A percentile compares a stretch with the other conserved stretches of the same genome.
Evolutionary conservation across 2,329 filamentous ascomycete species (phyloP).

Genomic region (Blastomyces parvus): DNA sequence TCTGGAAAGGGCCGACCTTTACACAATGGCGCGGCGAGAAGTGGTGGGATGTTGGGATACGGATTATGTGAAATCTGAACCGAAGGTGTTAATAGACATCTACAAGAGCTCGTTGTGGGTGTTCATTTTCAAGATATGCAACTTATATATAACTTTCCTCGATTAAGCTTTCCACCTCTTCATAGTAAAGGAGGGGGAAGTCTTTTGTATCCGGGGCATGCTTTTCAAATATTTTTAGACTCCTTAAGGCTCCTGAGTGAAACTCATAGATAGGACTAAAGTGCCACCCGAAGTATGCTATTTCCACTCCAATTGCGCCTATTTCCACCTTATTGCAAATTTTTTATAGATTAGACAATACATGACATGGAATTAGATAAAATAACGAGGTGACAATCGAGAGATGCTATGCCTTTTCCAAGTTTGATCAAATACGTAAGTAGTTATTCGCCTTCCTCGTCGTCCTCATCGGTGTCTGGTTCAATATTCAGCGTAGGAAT

Average conservation of each 20-base stretch:
- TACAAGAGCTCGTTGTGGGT: not conserved
- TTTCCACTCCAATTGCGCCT: not conserved
- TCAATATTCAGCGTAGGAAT: conserved; percentile 42
- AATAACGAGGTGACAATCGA: not conserved
- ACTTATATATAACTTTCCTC: not conserved
- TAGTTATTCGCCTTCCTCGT: conserved; percentile 20
- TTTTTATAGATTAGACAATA: not conserved
- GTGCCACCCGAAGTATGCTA: not conserved
- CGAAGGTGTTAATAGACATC: not conserved
- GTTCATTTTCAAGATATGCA: not conserved
- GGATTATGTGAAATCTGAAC: conserved; percentile 20
- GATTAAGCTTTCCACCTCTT: not conserved
- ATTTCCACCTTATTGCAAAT: not conserved
- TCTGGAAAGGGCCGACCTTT: conserved; percentile 51
- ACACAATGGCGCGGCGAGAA: conserved; percentile 50
- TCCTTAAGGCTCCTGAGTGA: not conserved
- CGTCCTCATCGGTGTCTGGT: conserved; percentile 39
- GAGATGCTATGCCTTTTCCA: not conserved
- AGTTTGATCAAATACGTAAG: too few species aligned
- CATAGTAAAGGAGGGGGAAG: not conserved
- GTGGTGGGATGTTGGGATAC: conserved; percentile 54
- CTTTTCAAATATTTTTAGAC: not conserved
- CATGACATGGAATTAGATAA: not conserved
- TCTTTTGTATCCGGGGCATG: not conserved
- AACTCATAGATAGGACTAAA: not conserved